Conservation (phyloP, 108 stramenopile species). For the Discostella pseudostelligera region DNA sequence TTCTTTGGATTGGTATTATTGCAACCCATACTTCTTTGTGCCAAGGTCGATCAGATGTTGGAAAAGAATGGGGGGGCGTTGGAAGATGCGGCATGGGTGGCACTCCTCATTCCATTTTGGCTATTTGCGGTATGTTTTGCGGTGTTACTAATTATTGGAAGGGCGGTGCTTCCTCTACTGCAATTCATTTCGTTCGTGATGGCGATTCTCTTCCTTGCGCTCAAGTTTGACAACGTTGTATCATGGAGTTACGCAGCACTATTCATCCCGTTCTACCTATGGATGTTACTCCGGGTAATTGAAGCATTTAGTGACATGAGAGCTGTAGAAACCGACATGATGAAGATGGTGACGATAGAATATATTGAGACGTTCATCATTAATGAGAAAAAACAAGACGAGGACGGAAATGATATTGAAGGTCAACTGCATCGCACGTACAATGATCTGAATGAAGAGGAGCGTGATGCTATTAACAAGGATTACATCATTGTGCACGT, state of each 20-base stretch:
- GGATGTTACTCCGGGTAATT: slow-evolving; percentile 39
- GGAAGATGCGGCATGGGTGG: slow-evolving; percentile 56
- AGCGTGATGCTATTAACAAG: slow-evolving; percentile 54
- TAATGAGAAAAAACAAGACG: slow-evolving; percentile 50
- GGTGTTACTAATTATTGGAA: slow-evolving; percentile 37
- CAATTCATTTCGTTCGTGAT: slow-evolving; percentile 50
- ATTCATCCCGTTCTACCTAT: slow-evolving; percentile 46
- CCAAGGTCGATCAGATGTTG: slow-evolving; percentile 73
- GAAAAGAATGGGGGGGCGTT: slow-evolving; percentile 49
- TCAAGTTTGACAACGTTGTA: slow-evolving; percentile 43
- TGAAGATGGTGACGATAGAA: slow-evolving; percentile 64
- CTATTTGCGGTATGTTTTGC: slow-evolving; percentile 46
- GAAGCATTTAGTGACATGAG: slow-evolving; percentile 34
- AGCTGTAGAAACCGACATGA: slow-evolving; percentile 34
- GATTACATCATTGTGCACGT: slow-evolving; percentile 55
- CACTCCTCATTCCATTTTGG: slow-evolving; percentile 67
- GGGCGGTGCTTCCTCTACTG: slow-evolving; percentile 37
- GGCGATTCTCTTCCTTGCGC: slow-evolving; percentile 43
- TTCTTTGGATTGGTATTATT: slow-evolving; percentile 51
- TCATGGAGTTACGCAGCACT: slow-evolving; percentile 30
- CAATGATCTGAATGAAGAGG: slow-evolving; percentile 63
- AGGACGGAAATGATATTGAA: slow-evolving; percentile 46
- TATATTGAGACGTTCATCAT: slow-evolving; percentile 58
- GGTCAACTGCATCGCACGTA: slow-evolving; percentile 44
- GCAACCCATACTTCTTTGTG: slow-evolving; percentile 75